Evolutionary conservation across 129 eudicot genomes (phyloP), one percentile per base, ranked within the genome.

Genomic region (Tanacetum coccineum): DNA sequence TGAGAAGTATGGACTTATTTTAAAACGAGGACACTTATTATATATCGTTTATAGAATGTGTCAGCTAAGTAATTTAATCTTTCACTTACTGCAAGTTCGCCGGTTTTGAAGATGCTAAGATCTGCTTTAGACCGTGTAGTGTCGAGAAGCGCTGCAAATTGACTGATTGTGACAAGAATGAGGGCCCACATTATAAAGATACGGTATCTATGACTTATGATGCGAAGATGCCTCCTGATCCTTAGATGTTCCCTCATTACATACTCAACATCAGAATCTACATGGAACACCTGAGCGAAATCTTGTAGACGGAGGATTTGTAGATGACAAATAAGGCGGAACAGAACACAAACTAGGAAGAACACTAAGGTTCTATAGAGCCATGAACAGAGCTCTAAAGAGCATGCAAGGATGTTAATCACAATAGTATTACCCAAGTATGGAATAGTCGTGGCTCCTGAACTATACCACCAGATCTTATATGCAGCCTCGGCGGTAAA

Each of bases 391-490:
- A 94, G 87, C 79, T 89, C 96, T 26, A 94, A 57, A 49, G 81
- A 59, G 73, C 99, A 94, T 3, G 95, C 96, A 13, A 94, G 90
- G 0, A 79, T 54, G 58, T 86, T 86, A 64, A 95, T 89, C 73
- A 85, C 84, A 7, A 82, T 39, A 11, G 60, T 84, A 36, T 89
- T 86, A 13, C 99, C 99, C 59, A 94, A 59, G 82, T 89, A 94
- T 2, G 99, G 95, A 59, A 94, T 87, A 5, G 73, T 80, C 6
- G 95, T 84, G 61, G 84, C 91, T 18, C 99, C 96, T 2, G 99
- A 94, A 71, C 73, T 62, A 68, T 94, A 94, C 99, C 99, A 94
- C 96, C 99, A 94, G 55, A 89, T 82, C 74, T 89, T 94, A 71
- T 94, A 89, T n/a, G 95, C 93, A 55, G 86, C 66, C 82, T 94